Percentiles rank a stretch among this genome's conserved stretches.
These are phyloP conservation scores for Ophiostoma angusticollis DNA, from an alignment of 2,329 filamentous ascomycete genomes.

Conservation along the genomic window DNA sequence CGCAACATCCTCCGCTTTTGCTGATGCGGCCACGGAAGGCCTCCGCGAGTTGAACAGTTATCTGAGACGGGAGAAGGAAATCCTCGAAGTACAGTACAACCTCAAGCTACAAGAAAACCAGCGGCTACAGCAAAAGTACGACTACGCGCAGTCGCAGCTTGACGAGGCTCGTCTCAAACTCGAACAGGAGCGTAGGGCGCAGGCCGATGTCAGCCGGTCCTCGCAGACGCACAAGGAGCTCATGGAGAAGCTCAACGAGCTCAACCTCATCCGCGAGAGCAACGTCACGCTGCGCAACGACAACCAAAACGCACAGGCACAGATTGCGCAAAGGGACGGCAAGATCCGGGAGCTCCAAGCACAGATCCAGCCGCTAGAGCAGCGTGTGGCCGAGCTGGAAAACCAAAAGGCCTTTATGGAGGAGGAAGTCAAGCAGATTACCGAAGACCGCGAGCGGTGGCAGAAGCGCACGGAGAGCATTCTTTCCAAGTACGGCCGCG, in stretches of 20 bases:
- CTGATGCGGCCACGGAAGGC: conserved; percentile 54
- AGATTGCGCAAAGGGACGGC: conserved; percentile 60
- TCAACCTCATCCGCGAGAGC: conserved; percentile 93
- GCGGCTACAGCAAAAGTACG: conserved; percentile 77
- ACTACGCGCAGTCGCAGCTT: conserved; percentile 75
- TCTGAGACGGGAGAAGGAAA: conserved; percentile 90
- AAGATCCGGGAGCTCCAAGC: conserved; percentile 62
- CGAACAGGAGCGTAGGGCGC: conserved; percentile 70
- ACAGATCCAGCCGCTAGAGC: conserved; percentile 71
- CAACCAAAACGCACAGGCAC: conserved; percentile 62
- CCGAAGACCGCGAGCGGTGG: conserved; percentile 87
- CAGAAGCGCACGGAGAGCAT: conserved; percentile 94
- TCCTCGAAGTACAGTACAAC: conserved; percentile 91
- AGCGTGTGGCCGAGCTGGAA: conserved; percentile 68
- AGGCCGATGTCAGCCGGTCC: conserved; percentile 59
- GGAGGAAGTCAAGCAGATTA: conserved; percentile 76
- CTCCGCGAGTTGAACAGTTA: conserved; percentile 86
- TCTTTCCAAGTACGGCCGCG: conserved; percentile 86
- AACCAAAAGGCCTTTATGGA: conserved; percentile 69
- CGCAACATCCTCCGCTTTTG: conserved; percentile 34
- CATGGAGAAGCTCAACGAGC: conserved; percentile 87
- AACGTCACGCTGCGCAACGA: conserved; percentile 84
- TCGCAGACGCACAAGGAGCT: conserved; percentile 77
- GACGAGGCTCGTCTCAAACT: conserved; percentile 83
- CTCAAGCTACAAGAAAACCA: conserved; percentile 79